Conservation (phyloP, 805 yeast species). For the Lachancea fermentati region DNA sequence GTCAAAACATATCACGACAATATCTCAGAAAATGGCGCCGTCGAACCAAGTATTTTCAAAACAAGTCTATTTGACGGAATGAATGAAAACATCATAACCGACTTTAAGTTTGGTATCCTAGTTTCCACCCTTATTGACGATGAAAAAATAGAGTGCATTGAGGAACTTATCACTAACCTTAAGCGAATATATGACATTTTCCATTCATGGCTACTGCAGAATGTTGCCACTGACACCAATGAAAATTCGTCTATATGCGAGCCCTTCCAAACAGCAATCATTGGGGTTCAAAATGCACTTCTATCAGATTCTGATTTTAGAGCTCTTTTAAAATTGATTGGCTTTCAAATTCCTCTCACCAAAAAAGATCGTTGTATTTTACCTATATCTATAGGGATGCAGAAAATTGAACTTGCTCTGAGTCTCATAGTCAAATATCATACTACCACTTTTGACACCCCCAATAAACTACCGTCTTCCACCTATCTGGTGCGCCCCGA, state of each 20-base stretch:
- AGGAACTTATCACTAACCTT: conserved; percentile 18
- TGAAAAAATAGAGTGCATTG: conserved; percentile 21
- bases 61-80: conserved; percentile 21
- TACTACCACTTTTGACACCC: conserved; percentile 21
- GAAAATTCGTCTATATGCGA: conserved; percentile 7
- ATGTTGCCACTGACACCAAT: not conserved
- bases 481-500: conserved; percentile 17
- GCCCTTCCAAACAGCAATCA: conserved; percentile 8
- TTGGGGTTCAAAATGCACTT: conserved; percentile 10
- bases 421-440: conserved; percentile 18
- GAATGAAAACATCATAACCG: conserved; percentile 18
- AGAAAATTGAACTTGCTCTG: conserved; percentile 11
- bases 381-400: conserved; percentile 12
- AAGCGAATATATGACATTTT: conserved; percentile 13
- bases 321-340: conserved; percentile 20
- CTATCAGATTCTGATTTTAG: conserved; percentile 25
- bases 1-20: conserved; percentile 28
- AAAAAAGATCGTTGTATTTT: conserved; percentile 19
- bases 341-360: conserved; percentile 20
- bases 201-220: conserved; percentile 15
- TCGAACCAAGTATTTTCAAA: conserved; percentile 22
- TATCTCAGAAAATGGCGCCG: conserved; percentile 13
- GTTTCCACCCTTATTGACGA: conserved; percentile 32
- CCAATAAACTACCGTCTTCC: conserved; percentile 7
- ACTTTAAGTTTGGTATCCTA: conserved; percentile 28